A percentile compares a stretch with the other conserved stretches of the same genome.
Evolutionary conservation across 2,329 filamentous ascomycete genomes (phyloP).

Genomic region (Venturia asperata): DNA sequence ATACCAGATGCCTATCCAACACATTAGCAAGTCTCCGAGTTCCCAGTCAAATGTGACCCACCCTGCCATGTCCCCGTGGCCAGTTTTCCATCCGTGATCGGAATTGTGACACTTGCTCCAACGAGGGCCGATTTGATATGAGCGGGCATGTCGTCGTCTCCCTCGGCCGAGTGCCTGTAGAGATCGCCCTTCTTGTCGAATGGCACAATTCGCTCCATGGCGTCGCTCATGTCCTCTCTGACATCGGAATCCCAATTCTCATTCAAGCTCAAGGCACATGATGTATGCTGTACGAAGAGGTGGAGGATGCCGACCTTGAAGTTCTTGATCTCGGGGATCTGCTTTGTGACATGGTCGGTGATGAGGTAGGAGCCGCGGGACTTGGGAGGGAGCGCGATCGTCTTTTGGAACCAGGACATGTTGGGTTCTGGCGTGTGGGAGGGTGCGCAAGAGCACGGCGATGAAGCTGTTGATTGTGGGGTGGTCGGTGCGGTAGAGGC

Average conservation of each 20-base stretch:
- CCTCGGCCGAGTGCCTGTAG: conserved; percentile 84
- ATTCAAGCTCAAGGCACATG: conserved; percentile 82
- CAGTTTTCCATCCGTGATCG: conserved; percentile 78
- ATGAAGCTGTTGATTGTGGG: conserved; percentile 26
- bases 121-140: conserved; percentile 90
- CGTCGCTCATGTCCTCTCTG: conserved; percentile 87
- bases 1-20: conserved; percentile 66
- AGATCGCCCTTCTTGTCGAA: conserved; percentile 60
- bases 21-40: background rate
- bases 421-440: conserved; percentile 22
- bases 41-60: background rate
- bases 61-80: conserved; percentile 68
- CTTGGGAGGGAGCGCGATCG: conserved; percentile 68
- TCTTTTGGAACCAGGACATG: conserved; percentile 77
- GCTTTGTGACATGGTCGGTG: conserved; percentile 63
- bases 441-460: conserved; percentile 25
- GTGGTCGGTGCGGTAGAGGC: conserved; percentile 25
- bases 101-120: conserved; percentile 82
- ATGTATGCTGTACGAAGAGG: conserved; percentile 93
- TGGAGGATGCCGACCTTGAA: conserved; percentile 85
- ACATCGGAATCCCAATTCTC: conserved; percentile 88
- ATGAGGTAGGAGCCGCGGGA: conserved; percentile 83
- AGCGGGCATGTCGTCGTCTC: conserved; percentile 88
- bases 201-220: conserved; percentile 81
- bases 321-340: conserved; percentile 69